Evolutionary conservation across 2,329 filamentous ascomycete species (phyloP).

Genomic region (Ustilaginoidea virens): DNA sequence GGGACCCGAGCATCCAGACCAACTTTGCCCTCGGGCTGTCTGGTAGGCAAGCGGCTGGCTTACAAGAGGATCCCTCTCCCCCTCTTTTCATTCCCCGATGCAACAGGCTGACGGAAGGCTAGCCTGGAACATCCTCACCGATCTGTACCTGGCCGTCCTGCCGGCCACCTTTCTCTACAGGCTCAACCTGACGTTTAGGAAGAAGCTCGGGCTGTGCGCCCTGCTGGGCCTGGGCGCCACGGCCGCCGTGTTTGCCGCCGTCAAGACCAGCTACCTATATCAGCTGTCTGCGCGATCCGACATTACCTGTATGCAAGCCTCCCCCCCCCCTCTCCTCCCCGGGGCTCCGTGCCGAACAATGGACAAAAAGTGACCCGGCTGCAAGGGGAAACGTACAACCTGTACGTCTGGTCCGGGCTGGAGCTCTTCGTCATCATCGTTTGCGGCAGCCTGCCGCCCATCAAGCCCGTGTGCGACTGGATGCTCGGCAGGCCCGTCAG

Average conservation of each 20-base stretch:
- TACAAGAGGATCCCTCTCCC: background rate
- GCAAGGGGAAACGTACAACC: constrained; percentile 1
- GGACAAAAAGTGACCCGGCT: background rate
- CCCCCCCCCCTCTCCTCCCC: no score
- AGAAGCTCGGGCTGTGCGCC: constrained; percentile 2
- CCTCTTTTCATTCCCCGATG: no score
- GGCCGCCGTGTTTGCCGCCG: constrained; percentile 2
- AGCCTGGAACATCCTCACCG: constrained; percentile 4
- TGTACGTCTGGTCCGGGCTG: constrained; percentile 3
- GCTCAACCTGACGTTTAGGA: constrained; percentile 1
- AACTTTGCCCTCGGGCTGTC: constrained; percentile 4
- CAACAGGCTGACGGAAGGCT: background rate
- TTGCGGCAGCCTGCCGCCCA: constrained; percentile 4
- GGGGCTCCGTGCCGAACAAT: background rate
- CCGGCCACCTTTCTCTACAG: constrained; percentile 4
- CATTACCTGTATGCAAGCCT: constrained; percentile 1
- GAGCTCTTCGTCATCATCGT: constrained; percentile 5
- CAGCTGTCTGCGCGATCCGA: background rate
- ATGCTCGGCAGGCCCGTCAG: background rate
- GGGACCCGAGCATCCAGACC: background rate
- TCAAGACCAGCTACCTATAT: constrained; percentile 3
- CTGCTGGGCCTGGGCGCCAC: constrained; percentile 2
- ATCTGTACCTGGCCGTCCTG: constrained; percentile 3
- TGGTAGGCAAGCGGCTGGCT: background rate
- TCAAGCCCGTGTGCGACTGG: constrained; percentile 4